Evolutionary conservation across 73 alveolate genomes (phyloP).

Genomic region (Uronychia binucleata): DNA sequence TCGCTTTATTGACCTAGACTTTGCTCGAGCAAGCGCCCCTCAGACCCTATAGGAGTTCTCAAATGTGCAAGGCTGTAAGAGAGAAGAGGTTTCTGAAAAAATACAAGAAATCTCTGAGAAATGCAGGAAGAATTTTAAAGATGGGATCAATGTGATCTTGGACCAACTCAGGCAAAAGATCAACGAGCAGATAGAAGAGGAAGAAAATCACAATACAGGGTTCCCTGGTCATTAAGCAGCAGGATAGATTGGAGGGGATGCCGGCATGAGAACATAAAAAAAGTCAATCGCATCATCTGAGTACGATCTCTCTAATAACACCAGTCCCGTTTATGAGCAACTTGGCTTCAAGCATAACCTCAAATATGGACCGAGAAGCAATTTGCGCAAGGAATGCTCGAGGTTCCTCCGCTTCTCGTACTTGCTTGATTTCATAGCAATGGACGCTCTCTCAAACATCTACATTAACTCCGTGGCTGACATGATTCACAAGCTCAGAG

Average conservation of each 20-base stretch:
- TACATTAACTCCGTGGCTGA: conserved; percentile 64
- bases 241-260: conserved; percentile 38
- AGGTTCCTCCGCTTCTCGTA: conserved; percentile 76
- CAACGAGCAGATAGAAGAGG: conserved; percentile 68
- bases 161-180: conserved; percentile 69
- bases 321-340: conserved; percentile 61
- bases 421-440: conserved; percentile 72
- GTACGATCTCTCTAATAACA: not conserved
- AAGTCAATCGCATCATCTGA: conserved; percentile 30
- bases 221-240: not conserved
- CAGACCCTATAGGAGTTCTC: conserved; percentile 62
- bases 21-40: conserved; percentile 63
- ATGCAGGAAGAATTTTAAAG: conserved; percentile 73
- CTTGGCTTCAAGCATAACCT: conserved; percentile 74
- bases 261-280: conserved; percentile 27
- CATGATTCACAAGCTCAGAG: conserved; percentile 29
- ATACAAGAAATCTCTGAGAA: conserved; percentile 60
- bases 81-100: conserved; percentile 63
- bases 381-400: conserved; percentile 73
- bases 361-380: conserved; percentile 77
- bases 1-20: conserved; percentile 64
- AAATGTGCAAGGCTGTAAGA: conserved; percentile 44
- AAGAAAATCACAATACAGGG: conserved; percentile 40
- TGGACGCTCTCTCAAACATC: conserved; percentile 74
- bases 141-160: conserved; percentile 67